Evolutionary conservation across 2,329 filamentous ascomycete species (phyloP).

Genomic region (Neonectria coccinea): DNA sequence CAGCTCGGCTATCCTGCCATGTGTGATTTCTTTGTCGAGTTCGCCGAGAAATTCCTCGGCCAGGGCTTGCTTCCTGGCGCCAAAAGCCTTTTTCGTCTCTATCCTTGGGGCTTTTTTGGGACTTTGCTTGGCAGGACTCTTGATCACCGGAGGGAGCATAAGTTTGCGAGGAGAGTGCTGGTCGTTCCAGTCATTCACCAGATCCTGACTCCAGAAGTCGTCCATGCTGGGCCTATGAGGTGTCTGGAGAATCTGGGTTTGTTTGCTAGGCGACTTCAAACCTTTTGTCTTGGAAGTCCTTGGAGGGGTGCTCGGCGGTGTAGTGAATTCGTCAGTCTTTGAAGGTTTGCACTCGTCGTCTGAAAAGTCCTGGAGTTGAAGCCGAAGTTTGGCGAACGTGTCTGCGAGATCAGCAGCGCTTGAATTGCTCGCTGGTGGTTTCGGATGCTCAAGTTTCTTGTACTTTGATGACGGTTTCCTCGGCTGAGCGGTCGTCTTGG

Average conservation of each 20-base stretch:
- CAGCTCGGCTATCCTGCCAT: conserved; percentile 68
- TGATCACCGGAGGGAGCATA: conserved; percentile 46
- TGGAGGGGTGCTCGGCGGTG: conserved; percentile 40
- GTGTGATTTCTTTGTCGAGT: conserved; percentile 74
- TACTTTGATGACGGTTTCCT: conserved; percentile 9
- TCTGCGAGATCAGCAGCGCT: conserved; percentile 40
- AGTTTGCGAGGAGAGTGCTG: conserved; percentile 66
- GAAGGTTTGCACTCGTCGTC: conserved; percentile 35
- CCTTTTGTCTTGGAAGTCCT: conserved; percentile 33
- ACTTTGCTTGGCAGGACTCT: conserved; percentile 46
- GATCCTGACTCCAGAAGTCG: conserved; percentile 69
- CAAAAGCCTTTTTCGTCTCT: conserved; percentile 69
- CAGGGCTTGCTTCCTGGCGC: conserved; percentile 69
- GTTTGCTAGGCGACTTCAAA: conserved; percentile 49
- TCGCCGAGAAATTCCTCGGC: conserved; percentile 74
- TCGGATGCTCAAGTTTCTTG: background rate
- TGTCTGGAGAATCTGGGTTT: conserved; percentile 61
- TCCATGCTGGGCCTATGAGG: conserved; percentile 67
- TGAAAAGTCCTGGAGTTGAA: conserved; percentile 41
- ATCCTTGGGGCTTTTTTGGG: conserved; percentile 53
- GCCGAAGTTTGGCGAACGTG: conserved; percentile 40
- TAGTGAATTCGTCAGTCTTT: conserved; percentile 32
- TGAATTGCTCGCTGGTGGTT: conserved; percentile 7
- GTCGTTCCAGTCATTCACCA: conserved; percentile 74
- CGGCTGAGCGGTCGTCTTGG: conserved; percentile 11